These are phyloP conservation scores for Kodamaea alishanica DNA, from an alignment of 1,139 yeast genomes.

Conservation along the genomic window DNA sequence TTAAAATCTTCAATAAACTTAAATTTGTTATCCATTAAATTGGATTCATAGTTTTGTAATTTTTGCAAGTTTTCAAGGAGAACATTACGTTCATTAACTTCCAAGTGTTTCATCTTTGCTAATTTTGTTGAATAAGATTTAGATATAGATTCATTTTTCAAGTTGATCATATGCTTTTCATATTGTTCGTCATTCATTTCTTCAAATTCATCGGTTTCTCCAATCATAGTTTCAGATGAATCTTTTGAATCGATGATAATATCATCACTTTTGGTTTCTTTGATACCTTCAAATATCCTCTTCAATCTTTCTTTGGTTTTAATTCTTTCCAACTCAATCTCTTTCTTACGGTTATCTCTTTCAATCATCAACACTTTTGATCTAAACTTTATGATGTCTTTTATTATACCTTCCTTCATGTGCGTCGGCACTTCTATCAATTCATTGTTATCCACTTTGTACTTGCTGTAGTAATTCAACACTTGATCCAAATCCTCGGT, in stretches of 20 bases:
- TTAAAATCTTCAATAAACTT: slow-evolving; percentile 32
- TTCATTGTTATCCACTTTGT: slow-evolving; percentile 58
- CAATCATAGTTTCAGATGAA: slow-evolving; percentile 10
- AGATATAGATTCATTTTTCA: slow-evolving; percentile 17
- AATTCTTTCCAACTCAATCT: slow-evolving; percentile 48
- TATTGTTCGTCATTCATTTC: slow-evolving; percentile 36
- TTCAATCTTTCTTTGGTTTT: slow-evolving; percentile 51
- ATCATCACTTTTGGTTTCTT: slow-evolving; percentile 19
- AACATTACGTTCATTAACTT: slow-evolving; percentile 16
- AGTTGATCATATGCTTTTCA: slow-evolving; percentile 20
- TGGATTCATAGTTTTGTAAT: slow-evolving; percentile 28
- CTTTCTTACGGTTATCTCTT: slow-evolving; percentile 50
- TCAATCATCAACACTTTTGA: slow-evolving; percentile 58
- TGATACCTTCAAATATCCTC: slow-evolving; percentile 47
- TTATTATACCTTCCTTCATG: slow-evolving; percentile 53
- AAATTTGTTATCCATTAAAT: slow-evolving; percentile 37
- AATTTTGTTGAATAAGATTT: slow-evolving; percentile 19
- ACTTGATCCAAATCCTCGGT: slow-evolving; percentile 37
- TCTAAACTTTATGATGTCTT: slow-evolving; percentile 60
- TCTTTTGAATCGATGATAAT: background rate
- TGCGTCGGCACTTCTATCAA: slow-evolving; percentile 60
- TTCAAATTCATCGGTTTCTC: slow-evolving; percentile 22
- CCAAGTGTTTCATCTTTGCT: slow-evolving; percentile 15
- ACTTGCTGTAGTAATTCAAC: slow-evolving; percentile 35
- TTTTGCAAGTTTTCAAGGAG: slow-evolving; percentile 19